Conservation (phyloP, 768 basidiomycete genomes). For the Asterophora parasitica region DNA sequence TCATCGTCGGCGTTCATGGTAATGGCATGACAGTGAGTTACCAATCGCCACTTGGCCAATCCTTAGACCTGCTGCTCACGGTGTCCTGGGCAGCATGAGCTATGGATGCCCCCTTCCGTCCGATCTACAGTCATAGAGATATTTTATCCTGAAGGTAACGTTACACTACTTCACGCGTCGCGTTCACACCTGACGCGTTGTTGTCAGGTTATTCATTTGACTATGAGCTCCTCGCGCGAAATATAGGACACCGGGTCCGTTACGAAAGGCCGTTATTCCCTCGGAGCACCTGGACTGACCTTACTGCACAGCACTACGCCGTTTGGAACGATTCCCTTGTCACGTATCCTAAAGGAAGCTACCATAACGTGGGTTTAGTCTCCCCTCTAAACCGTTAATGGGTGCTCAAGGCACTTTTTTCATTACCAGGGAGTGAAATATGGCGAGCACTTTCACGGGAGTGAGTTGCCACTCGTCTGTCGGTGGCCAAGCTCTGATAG, state of each 20-base stretch:
- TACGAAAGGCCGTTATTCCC: neutral
- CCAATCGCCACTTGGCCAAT: neutral
- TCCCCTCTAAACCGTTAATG: constrained; percentile 4
- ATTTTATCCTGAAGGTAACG: constrained; percentile 48
- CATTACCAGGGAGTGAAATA: constrained; percentile 15
- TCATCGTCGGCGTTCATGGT: constrained; percentile 62
- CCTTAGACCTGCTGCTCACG: neutral
- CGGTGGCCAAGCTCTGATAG: neutral
- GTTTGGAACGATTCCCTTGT: constrained; percentile 63
- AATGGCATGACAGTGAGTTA: constrained; percentile 55
- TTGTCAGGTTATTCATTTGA: constrained; percentile 33
- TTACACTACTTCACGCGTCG: neutral
- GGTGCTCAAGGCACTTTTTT: neutral
- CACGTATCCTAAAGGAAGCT: constrained; percentile 27
- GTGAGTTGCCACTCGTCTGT: constrained; percentile 13
- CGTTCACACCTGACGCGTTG: neutral
- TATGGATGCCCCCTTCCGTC: constrained; percentile 64
- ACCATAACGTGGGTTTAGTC: constrained; percentile 22
- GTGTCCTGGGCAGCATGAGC: constrained; percentile 35
- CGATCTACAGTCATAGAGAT: constrained; percentile 68
- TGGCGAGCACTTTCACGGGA: constrained; percentile 18
- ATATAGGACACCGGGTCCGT: constrained; percentile 36
- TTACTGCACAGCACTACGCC: constrained; percentile 42
- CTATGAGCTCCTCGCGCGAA: constrained; percentile 37
- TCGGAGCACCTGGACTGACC: constrained; percentile 1